phyloP scores from a whole-genome alignment of 495 filamentous ascomycete genomes.

The Neurospora sp. region DNA sequence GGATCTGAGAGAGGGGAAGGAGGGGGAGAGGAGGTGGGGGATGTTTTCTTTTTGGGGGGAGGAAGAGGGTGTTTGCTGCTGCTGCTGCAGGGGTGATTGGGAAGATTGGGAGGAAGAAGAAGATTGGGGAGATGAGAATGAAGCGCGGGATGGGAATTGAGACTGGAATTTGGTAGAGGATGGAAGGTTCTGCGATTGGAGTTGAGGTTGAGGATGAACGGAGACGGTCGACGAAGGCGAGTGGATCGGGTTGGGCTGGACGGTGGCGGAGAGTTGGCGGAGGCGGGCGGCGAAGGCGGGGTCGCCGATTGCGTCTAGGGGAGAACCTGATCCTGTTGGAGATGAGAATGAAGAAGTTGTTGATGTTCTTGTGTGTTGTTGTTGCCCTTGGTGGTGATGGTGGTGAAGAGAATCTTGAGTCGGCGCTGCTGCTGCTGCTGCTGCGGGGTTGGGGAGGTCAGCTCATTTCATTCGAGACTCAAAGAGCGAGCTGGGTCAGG shows the following conservation, averaged over 20 bases:
- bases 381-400: background rate
- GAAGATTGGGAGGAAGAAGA: background rate
- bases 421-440: background rate
- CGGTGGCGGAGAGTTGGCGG: constrained; percentile 33
- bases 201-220: background rate
- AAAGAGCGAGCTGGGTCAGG: background rate
- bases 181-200: constrained; percentile 5
- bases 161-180: background rate
- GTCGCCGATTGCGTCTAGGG: constrained; percentile 1
- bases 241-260: constrained; percentile 35
- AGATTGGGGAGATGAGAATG: background rate
- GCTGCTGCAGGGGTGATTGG: background rate
- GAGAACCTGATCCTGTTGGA: background rate
- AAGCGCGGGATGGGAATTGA: background rate
- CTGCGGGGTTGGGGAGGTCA: background rate
- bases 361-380: background rate
- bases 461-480: background rate
- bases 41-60: background rate
- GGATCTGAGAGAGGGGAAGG: constrained; percentile 18
- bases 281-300: constrained; percentile 31
- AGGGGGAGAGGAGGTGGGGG: constrained; percentile 2
- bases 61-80: background rate
- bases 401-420: background rate
- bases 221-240: constrained; percentile 35
- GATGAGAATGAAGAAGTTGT: background rate